Conservation (phyloP, 179 eudicot genomes). For the Dionaea muscipula region DNA sequence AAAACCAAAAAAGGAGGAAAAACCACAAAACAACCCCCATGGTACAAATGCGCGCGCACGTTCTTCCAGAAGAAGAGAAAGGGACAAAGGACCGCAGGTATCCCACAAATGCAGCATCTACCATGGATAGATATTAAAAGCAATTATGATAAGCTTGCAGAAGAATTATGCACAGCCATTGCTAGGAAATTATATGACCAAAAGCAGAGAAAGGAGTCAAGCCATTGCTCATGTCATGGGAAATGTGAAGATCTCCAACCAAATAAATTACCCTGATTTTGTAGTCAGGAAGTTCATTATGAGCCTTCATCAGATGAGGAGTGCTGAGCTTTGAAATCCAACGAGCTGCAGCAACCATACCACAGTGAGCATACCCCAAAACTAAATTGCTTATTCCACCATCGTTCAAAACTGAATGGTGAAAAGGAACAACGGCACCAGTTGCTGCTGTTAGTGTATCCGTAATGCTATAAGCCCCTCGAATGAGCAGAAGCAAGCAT, state of each 20-base stretch:
- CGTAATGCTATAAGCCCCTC: conserved; percentile 93
- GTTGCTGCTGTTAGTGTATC: conserved; percentile 94
- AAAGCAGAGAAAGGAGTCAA: too few relatives aligned
- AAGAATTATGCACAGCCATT: neutral
- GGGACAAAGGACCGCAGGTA: too few relatives aligned
- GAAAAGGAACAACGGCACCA: conserved; percentile 94
- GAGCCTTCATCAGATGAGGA: conserved; percentile 62
- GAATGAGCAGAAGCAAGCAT: conserved; percentile 75
- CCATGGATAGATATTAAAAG: too few relatives aligned
- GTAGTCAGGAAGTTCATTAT: conserved; percentile 54
- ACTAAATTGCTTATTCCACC: conserved; percentile 81
- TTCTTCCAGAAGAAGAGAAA: too few relatives aligned
- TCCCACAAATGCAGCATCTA: too few relatives aligned
- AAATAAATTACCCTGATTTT: conserved; percentile 39
- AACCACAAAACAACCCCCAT: too few relatives aligned
- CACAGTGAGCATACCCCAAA: conserved; percentile 93
- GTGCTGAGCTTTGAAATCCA: conserved; percentile 89
- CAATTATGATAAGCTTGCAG: neutral
- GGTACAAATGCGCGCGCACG: too few relatives aligned
- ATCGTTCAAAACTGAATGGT: conserved; percentile 80
- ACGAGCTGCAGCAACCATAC: conserved; percentile 99
- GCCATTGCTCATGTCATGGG: too few relatives aligned
- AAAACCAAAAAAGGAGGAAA: too few relatives aligned
- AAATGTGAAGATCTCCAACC: neutral
- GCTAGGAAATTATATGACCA: neutral